Evolutionary conservation across 2,329 filamentous ascomycete genomes (phyloP).

Genomic region (Talaromyces rugulosus): DNA sequence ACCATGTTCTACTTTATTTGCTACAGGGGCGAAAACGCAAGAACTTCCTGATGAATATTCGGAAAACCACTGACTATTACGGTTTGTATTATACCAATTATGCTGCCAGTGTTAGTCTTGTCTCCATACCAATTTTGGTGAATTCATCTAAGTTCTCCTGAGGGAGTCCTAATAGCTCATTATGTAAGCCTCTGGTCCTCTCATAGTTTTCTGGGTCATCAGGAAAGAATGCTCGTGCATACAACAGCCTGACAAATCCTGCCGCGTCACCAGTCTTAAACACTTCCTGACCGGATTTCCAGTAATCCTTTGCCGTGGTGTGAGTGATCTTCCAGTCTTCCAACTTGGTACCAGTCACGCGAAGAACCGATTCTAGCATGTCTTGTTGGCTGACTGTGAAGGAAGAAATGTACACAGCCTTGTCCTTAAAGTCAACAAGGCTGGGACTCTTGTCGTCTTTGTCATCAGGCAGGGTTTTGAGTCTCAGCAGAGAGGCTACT

Average conservation of each 20-base stretch:
- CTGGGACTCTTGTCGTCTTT: constrained; percentile 31
- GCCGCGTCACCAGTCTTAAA: constrained; percentile 34
- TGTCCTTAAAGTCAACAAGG: constrained; percentile 46
- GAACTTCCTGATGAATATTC: too few relatives aligned
- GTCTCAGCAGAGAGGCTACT: constrained; percentile 48
- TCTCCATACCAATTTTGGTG: neutral
- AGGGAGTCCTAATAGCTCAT: neutral
- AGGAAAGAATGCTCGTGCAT: constrained; percentile 53
- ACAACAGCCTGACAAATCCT: constrained; percentile 52
- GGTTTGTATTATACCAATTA: too few relatives aligned
- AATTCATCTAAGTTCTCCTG: constrained; percentile 4
- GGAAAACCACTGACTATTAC: too few relatives aligned
- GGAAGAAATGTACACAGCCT: constrained; percentile 49
- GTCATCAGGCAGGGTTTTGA: constrained; percentile 41
- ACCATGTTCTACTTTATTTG: too few relatives aligned
- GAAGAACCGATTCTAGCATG: constrained; percentile 58
- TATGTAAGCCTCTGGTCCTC: neutral
- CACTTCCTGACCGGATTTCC: constrained; percentile 46
- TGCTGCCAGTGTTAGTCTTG: too few relatives aligned
- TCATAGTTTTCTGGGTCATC: constrained; percentile 20
- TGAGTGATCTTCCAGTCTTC: constrained; percentile 57
- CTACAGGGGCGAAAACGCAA: too few relatives aligned
- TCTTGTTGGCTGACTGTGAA: constrained; percentile 60
- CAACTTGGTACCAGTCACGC: constrained; percentile 54
- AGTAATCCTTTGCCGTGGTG: constrained; percentile 47